Conservation (phyloP, 2,329 filamentous ascomycete genomes). For the Fusarium chuoi region DNA sequence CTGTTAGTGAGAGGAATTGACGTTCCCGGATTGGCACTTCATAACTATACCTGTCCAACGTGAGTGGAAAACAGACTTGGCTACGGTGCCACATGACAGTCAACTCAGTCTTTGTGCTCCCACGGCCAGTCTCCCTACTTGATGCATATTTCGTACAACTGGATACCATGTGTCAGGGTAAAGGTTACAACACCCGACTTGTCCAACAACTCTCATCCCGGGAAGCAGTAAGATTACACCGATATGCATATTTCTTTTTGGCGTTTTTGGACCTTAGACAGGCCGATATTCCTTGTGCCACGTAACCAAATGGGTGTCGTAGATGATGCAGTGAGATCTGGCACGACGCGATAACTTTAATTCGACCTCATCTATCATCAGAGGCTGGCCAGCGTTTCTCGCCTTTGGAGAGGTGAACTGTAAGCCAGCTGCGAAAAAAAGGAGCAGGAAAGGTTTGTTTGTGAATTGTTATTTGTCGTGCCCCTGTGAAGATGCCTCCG, state of each 20-base stretch:
- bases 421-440: no score
- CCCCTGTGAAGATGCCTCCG: no score
- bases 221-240: not conserved
- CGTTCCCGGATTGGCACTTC: rapidly evolving
- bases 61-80: not conserved
- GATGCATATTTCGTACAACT: not conserved
- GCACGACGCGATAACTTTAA: no score
- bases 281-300: no score
- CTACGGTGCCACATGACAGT: not conserved
- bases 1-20: not conserved
- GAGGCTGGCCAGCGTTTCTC: no score
- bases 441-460: no score
- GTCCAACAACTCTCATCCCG: not conserved
- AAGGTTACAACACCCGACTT: not conserved
- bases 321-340: no score
- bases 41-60: not conserved
- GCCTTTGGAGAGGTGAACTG: no score
- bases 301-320: no score
- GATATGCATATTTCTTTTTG: no score
- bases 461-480: no score
- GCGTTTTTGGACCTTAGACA: not conserved
- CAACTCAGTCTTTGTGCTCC: not conserved
- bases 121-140: not conserved
- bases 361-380: no score
- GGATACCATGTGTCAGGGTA: not conserved